A percentile compares a stretch with the other conserved stretches of the same genome.
Conservation (phyloP, 202 grass and related monocot species). For the Schoenoplectus triqueter region DNA sequence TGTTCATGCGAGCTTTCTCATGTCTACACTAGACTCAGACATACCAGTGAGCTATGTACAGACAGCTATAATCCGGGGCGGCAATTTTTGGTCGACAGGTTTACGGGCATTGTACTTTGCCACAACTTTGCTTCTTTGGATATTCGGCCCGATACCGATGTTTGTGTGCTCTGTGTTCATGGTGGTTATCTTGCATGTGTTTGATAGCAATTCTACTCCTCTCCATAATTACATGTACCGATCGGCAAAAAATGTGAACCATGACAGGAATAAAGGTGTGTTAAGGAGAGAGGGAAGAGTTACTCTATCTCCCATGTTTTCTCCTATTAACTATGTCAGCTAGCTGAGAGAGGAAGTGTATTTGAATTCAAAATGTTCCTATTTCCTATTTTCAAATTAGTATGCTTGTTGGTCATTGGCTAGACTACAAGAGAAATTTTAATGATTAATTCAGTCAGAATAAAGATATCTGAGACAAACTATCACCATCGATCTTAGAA, state of each 20-base stretch:
- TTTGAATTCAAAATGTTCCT: background rate
- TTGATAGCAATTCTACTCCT: constrained; percentile 73
- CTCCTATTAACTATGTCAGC: constrained; percentile 56
- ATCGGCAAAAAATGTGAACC: constrained; percentile 42
- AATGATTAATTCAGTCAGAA: background rate
- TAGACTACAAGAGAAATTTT: background rate
- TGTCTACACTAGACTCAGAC: constrained; percentile 76
- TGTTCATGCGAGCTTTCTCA: constrained; percentile 87
- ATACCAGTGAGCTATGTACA: constrained; percentile 71
- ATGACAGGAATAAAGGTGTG: constrained; percentile 2
- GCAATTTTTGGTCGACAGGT: constrained; percentile 89
- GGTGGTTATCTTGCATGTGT: constrained; percentile 73
- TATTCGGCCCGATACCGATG: constrained; percentile 87
- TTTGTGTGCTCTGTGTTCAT: constrained; percentile 68
- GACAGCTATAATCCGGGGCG: constrained; percentile 62
- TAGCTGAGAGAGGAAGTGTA: constrained; percentile 37
- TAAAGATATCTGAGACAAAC: background rate
- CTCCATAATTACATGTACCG: constrained; percentile 73
- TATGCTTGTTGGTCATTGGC: background rate
- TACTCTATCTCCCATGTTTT: constrained; percentile 37
- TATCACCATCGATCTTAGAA: constrained; percentile 2
- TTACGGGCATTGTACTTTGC: constrained; percentile 81
- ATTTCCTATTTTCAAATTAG: background rate
- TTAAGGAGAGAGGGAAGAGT: background rate
- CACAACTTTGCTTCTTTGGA: constrained; percentile 85